Evolutionary conservation across 306 rosid species (phyloP).

Genomic region (Trifolium subterraneum): DNA sequence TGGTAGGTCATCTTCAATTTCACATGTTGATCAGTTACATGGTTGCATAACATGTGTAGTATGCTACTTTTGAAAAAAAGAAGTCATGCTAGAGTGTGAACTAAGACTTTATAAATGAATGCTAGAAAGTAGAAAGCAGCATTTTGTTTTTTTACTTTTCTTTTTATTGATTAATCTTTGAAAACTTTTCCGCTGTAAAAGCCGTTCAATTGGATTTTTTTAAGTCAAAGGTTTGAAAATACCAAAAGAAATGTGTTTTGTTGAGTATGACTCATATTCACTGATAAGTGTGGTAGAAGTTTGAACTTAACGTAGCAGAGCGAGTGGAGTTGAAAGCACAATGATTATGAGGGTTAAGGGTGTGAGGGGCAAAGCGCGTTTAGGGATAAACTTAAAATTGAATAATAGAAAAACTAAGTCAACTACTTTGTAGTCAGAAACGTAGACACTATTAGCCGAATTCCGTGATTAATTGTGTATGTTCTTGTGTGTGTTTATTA

Average conservation of each 20-base stretch:
- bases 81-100: constrained; percentile 38
- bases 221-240: constrained; percentile 27
- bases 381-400: too few relatives aligned
- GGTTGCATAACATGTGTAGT: constrained; percentile 17
- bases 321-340: neutral
- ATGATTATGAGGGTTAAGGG: neutral
- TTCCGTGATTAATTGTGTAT: neutral
- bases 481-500: neutral
- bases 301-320: neutral
- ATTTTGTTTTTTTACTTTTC: constrained; percentile 32
- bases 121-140: constrained; percentile 37
- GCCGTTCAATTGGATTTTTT: constrained; percentile 34
- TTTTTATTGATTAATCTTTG: neutral
- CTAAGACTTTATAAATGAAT: constrained; percentile 40
- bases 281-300: neutral
- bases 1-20: constrained; percentile 69
- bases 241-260: neutral
- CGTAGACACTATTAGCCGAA: neutral
- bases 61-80: neutral
- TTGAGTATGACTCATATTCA: neutral
- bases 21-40: constrained; percentile 19
- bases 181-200: constrained; percentile 12
- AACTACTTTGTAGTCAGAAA: neutral
- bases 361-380: neutral
- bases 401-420: neutral